Base-by-base conservation (phyloP, 1,139 yeast genomes). In the Yamadazyma triangularis region DNA sequence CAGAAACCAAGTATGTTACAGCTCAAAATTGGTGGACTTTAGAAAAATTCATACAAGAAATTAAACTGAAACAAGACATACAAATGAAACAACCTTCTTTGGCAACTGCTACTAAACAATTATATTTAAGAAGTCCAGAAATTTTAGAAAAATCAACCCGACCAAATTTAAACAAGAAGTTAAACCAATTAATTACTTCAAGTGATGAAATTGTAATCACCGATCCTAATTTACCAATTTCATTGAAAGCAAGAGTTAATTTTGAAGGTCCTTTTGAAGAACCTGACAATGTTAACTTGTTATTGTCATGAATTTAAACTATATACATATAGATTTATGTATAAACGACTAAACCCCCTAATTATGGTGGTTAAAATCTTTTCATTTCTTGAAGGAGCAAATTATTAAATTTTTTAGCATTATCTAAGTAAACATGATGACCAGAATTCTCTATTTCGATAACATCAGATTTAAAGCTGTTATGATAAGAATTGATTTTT, bases 351-450 rank as follows among this genome's bases (percentile, higher is more conserved):
- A n/a, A n/a, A n/a, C n/a, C n/a, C n/a, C n/a, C n/a, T n/a, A n/a
- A n/a, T n/a, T n/a, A n/a, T n/a, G n/a, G n/a, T n/a, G 19, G 11
- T 27, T 27, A 27, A 31, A 46, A 37, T 19, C 40, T 40, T 20
- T 42, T 32, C 64, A 59, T 59, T 38, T 58, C 62, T 8, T 61
- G 45, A 3, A 67, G 34, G 24, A 81, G 50, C 40, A 73, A 39
- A 12, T 57, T 41, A 48, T 81, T 79, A 48, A 82, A 82, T 24
- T 44, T 59, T 8, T 48, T 38, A 32, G 61, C 58, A 44, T 80
- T 79, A 47, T 79, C 93, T 39, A 82, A 59, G 48, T 82, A 83
- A 11, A 82, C 47, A 50, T 82, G 91, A 51, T 83, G 91, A 3
- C 91, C 91, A 8, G 81, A 62, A 39, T 75, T 63, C 7, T 68